Conservation (phyloP, 2,329 filamentous ascomycete species). For the Trichoderma harzianum region DNA sequence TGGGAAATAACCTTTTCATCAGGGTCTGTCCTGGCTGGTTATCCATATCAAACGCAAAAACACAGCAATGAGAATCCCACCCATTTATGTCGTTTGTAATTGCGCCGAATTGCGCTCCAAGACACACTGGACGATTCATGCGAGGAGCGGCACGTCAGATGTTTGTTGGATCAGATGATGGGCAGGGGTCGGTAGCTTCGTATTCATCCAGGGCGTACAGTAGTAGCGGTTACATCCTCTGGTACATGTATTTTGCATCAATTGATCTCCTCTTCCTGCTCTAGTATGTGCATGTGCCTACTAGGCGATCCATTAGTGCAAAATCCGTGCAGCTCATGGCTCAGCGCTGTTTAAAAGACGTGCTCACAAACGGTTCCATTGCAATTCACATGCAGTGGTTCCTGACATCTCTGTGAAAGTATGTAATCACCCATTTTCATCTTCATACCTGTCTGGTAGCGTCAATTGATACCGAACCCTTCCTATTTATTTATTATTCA, state of each 20-base stretch:
- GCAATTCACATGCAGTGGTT: not conserved
- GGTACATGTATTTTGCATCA: not conserved
- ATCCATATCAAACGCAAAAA: not conserved
- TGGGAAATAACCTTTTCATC: not conserved
- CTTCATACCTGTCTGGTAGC: not conserved
- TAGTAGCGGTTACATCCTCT: not conserved
- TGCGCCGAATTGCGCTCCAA: not conserved
- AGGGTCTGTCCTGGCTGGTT: not conserved
- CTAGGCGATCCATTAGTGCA: not conserved
- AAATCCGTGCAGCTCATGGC: not conserved
- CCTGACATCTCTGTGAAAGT: not conserved
- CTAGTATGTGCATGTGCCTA: not conserved
- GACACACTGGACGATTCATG: not conserved
- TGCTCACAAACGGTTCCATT: not conserved
- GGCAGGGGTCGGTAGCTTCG: slow-evolving; percentile 5
- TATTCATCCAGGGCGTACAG: not conserved
- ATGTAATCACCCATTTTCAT: not conserved
- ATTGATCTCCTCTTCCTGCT: not conserved
- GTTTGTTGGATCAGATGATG: slow-evolving; percentile 8
- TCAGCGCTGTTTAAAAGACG: not conserved
- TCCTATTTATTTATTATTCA: not conserved
- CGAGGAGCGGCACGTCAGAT: not conserved
- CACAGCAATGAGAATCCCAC: not conserved
- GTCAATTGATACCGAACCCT: not conserved
- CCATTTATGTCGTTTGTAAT: not conserved